Evolutionary conservation across 805 yeast genomes (phyloP).

Genomic region (Clavispora asparagi): DNA sequence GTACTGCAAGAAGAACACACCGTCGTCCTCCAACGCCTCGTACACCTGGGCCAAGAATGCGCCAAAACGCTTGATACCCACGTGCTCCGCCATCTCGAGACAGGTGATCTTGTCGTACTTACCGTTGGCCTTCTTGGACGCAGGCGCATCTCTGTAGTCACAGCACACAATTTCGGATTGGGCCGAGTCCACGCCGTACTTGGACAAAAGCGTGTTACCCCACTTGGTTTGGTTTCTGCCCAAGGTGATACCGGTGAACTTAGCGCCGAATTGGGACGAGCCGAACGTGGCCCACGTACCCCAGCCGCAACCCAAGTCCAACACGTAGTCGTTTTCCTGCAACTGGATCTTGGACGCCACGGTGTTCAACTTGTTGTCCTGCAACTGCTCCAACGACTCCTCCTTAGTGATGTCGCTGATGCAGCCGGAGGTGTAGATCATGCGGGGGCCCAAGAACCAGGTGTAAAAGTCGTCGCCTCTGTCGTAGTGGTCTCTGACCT

Average conservation of each 20-base stretch:
- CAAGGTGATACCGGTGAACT: conserved; percentile 83
- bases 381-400: conserved; percentile 75
- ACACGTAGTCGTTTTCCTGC: conserved; percentile 64
- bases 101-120: conserved; percentile 82
- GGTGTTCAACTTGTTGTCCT: conserved; percentile 82
- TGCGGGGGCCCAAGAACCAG: conserved; percentile 92
- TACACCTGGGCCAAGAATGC: conserved; percentile 74
- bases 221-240: conserved; percentile 89
- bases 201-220: conserved; percentile 67
- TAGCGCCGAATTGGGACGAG: conserved; percentile 75
- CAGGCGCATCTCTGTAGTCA: conserved; percentile 91
- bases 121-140: conserved; percentile 40
- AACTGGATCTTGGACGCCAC: conserved; percentile 84
- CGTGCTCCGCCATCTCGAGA: conserved; percentile 95
- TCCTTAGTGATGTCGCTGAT: conserved; percentile 64
- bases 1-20: conserved; percentile 78
- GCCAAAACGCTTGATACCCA: conserved; percentile 80
- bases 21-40: conserved; percentile 88
- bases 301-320: conserved; percentile 95
- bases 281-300: conserved; percentile 87
- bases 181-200: conserved; percentile 61
- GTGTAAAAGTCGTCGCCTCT: conserved; percentile 94
- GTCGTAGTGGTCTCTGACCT: conserved; percentile 92
- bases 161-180: conserved; percentile 76
- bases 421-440: conserved; percentile 88